phyloP scores from a whole-genome alignment of 805 yeast genomes.

The Yarrowia osloensis region DNA sequence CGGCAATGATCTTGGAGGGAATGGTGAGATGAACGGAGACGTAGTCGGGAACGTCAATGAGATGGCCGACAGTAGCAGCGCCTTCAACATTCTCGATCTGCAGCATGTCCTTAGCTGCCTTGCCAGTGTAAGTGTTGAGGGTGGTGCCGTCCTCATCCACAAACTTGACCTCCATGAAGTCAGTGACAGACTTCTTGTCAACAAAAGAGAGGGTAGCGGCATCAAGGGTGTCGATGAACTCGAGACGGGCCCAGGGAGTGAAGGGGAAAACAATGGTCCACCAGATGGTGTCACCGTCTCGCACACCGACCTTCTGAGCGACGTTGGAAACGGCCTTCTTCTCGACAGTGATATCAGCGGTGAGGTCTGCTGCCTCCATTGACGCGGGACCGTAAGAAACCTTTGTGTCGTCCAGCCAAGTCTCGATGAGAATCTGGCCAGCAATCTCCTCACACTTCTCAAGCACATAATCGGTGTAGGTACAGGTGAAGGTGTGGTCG shows the following conservation, averaged over 20 bases:
- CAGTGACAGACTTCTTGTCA: not conserved
- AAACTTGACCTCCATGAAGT: not conserved
- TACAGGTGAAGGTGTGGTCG: not conserved
- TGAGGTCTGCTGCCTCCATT: not conserved
- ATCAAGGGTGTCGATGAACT: not conserved
- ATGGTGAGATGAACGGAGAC: not conserved
- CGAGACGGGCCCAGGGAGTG: slow-evolving; percentile 3
- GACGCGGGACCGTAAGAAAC: not conserved
- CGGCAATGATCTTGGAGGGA: not conserved
- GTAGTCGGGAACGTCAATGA: not conserved
- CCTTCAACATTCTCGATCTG: not conserved
- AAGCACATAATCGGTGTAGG: slow-evolving; percentile 1
- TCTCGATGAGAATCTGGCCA: not conserved
- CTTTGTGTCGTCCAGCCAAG: not conserved
- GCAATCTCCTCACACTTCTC: not conserved
- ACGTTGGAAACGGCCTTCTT: not conserved
- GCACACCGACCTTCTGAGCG: not conserved
- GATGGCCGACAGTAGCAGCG: not conserved
- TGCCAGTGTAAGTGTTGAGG: not conserved
- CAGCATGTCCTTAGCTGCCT: not conserved
- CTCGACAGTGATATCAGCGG: not conserved
- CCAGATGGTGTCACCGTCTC: not conserved
- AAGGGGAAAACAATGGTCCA: not conserved
- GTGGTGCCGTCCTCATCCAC: too few relatives aligned
- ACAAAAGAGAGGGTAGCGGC: not conserved